Evolutionary conservation across 2,329 filamentous ascomycete genomes (phyloP).

Genomic region (Colletotrichum zoysiae): DNA sequence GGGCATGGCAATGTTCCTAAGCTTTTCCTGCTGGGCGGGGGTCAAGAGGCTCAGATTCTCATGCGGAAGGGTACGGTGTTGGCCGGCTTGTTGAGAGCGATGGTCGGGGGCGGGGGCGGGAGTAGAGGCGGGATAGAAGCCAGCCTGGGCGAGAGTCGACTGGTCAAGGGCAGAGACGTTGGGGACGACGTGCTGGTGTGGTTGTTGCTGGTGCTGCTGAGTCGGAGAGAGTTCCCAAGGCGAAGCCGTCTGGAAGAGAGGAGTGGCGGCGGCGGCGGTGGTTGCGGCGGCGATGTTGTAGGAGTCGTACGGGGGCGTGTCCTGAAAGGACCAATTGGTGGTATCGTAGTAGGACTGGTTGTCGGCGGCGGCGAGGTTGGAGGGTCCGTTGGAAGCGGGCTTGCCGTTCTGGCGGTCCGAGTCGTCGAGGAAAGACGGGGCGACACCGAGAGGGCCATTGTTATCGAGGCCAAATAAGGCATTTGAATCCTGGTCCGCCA

Average conservation of each 20-base stretch:
- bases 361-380: slow-evolving; percentile 43
- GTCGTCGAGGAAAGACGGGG: slow-evolving; percentile 51
- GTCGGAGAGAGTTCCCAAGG: slow-evolving; percentile 52
- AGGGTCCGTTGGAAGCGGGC: slow-evolving; percentile 32
- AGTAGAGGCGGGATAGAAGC: slow-evolving; percentile 50
- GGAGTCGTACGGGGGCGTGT: slow-evolving; percentile 61
- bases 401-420: slow-evolving; percentile 42
- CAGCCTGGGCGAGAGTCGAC: slow-evolving; percentile 52
- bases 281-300: slow-evolving; percentile 52
- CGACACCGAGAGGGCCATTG: slow-evolving; percentile 50
- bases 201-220: slow-evolving; percentile 51
- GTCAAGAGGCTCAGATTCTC: slow-evolving; percentile 56
- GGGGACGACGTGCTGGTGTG: slow-evolving; percentile 44
- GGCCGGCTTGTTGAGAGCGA: slow-evolving; percentile 43
- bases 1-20: slow-evolving; percentile 75
- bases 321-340: slow-evolving; percentile 63
- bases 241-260: slow-evolving; percentile 51
- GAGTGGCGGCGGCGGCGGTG: slow-evolving; percentile 49
- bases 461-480: slow-evolving; percentile 61
- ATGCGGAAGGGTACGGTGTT: slow-evolving; percentile 25
- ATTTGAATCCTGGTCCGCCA: slow-evolving; percentile 57
- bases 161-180: slow-evolving; percentile 51
- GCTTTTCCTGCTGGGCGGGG: slow-evolving; percentile 70
- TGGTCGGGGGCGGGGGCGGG: slow-evolving; percentile 47
- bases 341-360: slow-evolving; percentile 50